Evolutionary conservation across 148 eudicot genomes (phyloP), one percentile per base, ranked within the genome.

Genomic region (Silene uniflora): DNA sequence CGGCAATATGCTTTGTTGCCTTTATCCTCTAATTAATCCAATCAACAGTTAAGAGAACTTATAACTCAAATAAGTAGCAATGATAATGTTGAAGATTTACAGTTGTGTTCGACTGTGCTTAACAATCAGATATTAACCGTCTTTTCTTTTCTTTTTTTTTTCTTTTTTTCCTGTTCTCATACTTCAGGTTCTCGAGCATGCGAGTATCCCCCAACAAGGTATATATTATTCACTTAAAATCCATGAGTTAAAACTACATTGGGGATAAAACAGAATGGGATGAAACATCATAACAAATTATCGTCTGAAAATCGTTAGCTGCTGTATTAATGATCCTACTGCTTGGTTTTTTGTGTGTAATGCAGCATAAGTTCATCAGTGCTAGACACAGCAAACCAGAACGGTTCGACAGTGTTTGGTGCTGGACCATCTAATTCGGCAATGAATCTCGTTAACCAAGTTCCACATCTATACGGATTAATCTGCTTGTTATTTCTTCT

Each of bases 311-410:
- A 39, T 7, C 44, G 10, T 5, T 39, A 1, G 44, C 1, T 39
- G 44, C 44, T 39, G 44, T 39, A 39, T 39, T 39, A 7, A 39
- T 39, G 44, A 39, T 39, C 44, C 44, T 6, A 7, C 0, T 39
- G 9, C 44, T 63, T 32, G 35, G 25, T 42, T 54, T 76, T 69
- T 68, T 61, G 1, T 60, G 27, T 7, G 58, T 62, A 78, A 14
- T 73, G 82, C 95, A 93, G 98, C 91, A 93, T 95, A 22, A 90
- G 90, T 79, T 84, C 95, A 44, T 90, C 98, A 0, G 82, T 93
- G 22, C 77, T 93, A 59, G 89, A 93, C 84, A 93, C 90, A 22
- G 81, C 89, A 39, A 93, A 86, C 73, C 86, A 88, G 77, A 91
- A 80, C 52, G 85, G 89, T 46, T 86, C 96, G 4, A 84, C 88